These are phyloP conservation scores for Neurospora discreta DNA, from an alignment of 495 filamentous ascomycete species.

Conservation along the genomic window DNA sequence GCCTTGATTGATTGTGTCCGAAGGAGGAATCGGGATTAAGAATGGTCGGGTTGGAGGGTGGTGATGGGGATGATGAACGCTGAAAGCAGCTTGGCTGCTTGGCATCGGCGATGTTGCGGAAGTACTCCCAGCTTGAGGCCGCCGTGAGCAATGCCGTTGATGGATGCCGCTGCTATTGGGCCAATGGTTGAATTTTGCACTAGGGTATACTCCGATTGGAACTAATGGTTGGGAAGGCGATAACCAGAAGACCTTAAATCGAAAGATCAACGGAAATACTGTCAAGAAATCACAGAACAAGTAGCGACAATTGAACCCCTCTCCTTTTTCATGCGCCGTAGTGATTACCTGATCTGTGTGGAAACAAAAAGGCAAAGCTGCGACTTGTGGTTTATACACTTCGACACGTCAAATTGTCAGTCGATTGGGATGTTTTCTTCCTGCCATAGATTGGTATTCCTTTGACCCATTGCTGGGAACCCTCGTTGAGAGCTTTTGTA, in stretches of 20 bases:
- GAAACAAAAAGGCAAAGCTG: not conserved
- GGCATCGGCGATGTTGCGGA: not conserved
- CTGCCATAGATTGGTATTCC: not conserved
- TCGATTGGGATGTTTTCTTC: not conserved
- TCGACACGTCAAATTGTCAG: not conserved
- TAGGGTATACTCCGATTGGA: slow-evolving; percentile 3
- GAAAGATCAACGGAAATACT: not conserved
- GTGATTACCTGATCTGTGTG: not conserved
- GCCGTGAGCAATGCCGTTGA: not conserved
- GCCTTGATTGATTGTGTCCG: not conserved
- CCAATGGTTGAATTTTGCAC: slow-evolving; percentile 4
- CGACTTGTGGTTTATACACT: not conserved
- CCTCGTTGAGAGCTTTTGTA: not conserved
- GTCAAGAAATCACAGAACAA: not conserved
- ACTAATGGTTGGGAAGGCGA: slow-evolving; percentile 5
- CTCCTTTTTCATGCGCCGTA: not conserved
- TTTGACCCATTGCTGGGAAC: not conserved
- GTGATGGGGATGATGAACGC: not conserved
- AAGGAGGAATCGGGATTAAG: not conserved
- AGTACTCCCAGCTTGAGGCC: slow-evolving; percentile 8
- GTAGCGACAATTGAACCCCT: not conserved
- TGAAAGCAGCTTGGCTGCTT: not conserved
- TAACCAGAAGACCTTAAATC: not conserved
- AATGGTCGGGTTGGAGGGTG: not conserved
- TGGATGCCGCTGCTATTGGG: not conserved